Conservation (phyloP, 2,329 filamentous ascomycete genomes). For the Monosporascus ibericus region DNA sequence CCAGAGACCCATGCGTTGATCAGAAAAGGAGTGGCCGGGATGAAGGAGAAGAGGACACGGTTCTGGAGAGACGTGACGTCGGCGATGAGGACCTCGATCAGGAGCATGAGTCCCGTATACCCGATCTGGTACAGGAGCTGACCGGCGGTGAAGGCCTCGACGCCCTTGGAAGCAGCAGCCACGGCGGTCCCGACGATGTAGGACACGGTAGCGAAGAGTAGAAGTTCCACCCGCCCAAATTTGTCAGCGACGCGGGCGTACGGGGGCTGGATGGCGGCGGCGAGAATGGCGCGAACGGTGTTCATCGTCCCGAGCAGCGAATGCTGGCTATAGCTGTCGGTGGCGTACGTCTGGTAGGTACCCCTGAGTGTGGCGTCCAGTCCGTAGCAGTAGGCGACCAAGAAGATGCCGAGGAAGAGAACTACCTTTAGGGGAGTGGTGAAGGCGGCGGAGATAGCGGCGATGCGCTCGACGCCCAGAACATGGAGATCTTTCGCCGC, state of each 20-base stretch:
- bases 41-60: slow-evolving; percentile 59
- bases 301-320: slow-evolving; percentile 53
- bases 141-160: slow-evolving; percentile 49
- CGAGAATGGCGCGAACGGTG: slow-evolving; percentile 52
- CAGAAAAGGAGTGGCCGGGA: slow-evolving; percentile 54
- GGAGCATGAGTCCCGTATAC: slow-evolving; percentile 54
- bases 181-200: slow-evolving; percentile 51
- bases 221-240: slow-evolving; percentile 55
- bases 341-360: slow-evolving; percentile 50
- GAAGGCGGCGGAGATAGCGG: slow-evolving; percentile 41
- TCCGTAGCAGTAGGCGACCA: slow-evolving; percentile 55
- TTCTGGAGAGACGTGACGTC: slow-evolving; percentile 58
- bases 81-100: slow-evolving; percentile 59
- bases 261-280: slow-evolving; percentile 51
- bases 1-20: slow-evolving; percentile 61
- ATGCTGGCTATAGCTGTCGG: slow-evolving; percentile 43
- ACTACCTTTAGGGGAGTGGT: slow-evolving; percentile 38
- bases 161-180: slow-evolving; percentile 42
- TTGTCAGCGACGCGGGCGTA: slow-evolving; percentile 58
- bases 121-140: slow-evolving; percentile 58
- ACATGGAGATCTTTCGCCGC: slow-evolving; percentile 8
- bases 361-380: slow-evolving; percentile 47
- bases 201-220: slow-evolving; percentile 48
- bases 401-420: slow-evolving; percentile 51
- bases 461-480: slow-evolving; percentile 47